Base-by-base conservation (phyloP, 164 flowering plant genomes). In the Vitis rotundifolia region DNA sequence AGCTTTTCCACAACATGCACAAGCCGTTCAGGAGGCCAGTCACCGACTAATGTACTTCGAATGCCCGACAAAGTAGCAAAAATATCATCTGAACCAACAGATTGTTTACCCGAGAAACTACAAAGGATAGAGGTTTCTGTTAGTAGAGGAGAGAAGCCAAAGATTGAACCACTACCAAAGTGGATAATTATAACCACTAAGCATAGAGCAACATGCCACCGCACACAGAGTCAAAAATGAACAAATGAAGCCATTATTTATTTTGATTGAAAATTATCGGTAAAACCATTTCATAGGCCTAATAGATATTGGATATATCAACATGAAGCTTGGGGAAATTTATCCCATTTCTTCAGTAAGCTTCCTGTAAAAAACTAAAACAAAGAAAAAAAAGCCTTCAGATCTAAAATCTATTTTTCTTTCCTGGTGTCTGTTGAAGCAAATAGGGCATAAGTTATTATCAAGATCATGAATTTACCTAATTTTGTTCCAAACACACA, bases 1-100 rank as follows among this genome's bases (percentile, higher is more conserved):
- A 96, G 88, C 70, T 87, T 93, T 75, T 96, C 99, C 56, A 93
- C 99, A n/a, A 93, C 88, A 72, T 96, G 99, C 13, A 96, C 92
- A 8, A 96, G 97, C 71, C 78, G 87, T 67, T 96, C 97, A 14
- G 87, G 83, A 68, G 97, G 95, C 91, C 92, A 85, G 31, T 93
- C 91, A 58, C 99, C 99, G 11, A 87, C 89, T 72, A 96, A 81
- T 64, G 92, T 93, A 49, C 76, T 83, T 29, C 97, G 82, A 14
- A 92, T 82, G 54, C 75, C 73, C 54, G 97, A 86, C 47, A 91
- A 76, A 8, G 80, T 62, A 53, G 79, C 37, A 56, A 88, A 91
- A 28, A 96, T 87, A n/a, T 92, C 88, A 66, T 78, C 75, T 49
- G 89, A 71, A 61, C 99, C 99, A 6, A 72, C 69, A 59, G 57